Percentiles rank a stretch among this genome's conserved stretches.
Conservation (phyloP, 306 rosid genomes). For the Corylus avellana region DNA sequence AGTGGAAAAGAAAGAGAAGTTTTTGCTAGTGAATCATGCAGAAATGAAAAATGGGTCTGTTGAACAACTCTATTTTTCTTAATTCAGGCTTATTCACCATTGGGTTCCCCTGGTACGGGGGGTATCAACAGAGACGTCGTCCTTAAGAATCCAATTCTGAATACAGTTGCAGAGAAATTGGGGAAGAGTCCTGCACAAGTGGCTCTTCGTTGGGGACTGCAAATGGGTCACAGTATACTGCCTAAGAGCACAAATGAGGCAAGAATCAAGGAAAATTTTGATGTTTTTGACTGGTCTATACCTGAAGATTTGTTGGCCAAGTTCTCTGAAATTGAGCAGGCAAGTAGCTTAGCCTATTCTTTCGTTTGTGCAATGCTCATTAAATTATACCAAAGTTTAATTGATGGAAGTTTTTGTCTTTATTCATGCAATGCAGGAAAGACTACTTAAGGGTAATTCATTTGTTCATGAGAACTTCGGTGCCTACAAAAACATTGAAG, state of each 20-base stretch:
- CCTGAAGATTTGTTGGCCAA: conserved; percentile 42
- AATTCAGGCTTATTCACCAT: conserved; percentile 58
- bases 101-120: conserved; percentile 57
- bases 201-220: conserved; percentile 75
- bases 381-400: no score
- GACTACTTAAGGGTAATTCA: conserved; percentile 34
- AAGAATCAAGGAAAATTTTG: conserved; percentile 56
- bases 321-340: conserved; percentile 59
- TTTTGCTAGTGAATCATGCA: conserved; percentile 2
- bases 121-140: conserved; percentile 41
- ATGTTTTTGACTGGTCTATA: conserved; percentile 63
- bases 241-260: conserved; percentile 65
- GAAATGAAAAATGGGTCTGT: not conserved
- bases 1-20: not conserved
- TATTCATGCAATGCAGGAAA: conserved; percentile 56
- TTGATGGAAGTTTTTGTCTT: conserved; percentile 8
- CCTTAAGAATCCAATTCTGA: conserved; percentile 44
- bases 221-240: conserved; percentile 69
- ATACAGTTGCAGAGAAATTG: conserved; percentile 48
- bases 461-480: conserved; percentile 37
- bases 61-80: not conserved
- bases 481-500: conserved; percentile 47
- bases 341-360: conserved; percentile 26
- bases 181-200: conserved; percentile 74
- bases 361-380: not conserved